A percentile compares a stretch with the other conserved stretches of the same genome.
Evolutionary conservation across 176 grass and related monocot species (phyloP).

Genomic region (Tillandsia leiboldiana): DNA sequence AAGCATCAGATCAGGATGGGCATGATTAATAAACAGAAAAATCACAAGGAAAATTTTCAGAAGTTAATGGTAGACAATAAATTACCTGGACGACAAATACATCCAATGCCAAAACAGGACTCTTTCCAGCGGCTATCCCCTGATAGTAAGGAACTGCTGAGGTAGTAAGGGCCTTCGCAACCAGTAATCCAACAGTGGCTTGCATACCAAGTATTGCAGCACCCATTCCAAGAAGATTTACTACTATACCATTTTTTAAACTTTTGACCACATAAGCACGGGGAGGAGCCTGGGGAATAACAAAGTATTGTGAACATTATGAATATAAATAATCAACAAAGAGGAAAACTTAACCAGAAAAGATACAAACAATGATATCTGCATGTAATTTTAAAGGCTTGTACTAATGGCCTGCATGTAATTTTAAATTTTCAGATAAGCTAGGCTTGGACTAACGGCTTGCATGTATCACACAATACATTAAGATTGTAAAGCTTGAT

Average conservation of each 20-base stretch:
- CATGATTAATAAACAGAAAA: neutral
- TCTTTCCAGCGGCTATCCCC: slow-evolving; percentile 64
- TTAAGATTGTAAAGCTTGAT: no score
- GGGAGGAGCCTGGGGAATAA: slow-evolving; percentile 65
- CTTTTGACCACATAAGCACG: slow-evolving; percentile 60
- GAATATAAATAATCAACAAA: neutral
- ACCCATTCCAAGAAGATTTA: slow-evolving; percentile 84
- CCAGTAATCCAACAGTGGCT: slow-evolving; percentile 65
- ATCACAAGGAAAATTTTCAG: slow-evolving; percentile 2
- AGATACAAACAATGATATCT: neutral
- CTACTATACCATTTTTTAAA: slow-evolving; percentile 55
- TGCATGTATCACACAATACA: no score
- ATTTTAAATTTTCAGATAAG: neutral
- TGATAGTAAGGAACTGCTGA: slow-evolving; percentile 74
- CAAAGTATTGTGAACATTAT: neutral
- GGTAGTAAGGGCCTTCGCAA: slow-evolving; percentile 70
- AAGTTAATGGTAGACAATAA: neutral
- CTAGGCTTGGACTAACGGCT: no score
- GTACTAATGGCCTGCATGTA: neutral
- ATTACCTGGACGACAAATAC: slow-evolving; percentile 82
- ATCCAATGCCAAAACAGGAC: slow-evolving; percentile 76
- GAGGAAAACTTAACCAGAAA: neutral
- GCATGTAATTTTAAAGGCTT: neutral
- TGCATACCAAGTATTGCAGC: slow-evolving; percentile 83
- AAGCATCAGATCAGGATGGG: neutral